A percentile compares a stretch with the other conserved stretches of the same genome.
Evolutionary conservation across 129 eudicot genomes (phyloP).

Genomic region (Arctium lappa): DNA sequence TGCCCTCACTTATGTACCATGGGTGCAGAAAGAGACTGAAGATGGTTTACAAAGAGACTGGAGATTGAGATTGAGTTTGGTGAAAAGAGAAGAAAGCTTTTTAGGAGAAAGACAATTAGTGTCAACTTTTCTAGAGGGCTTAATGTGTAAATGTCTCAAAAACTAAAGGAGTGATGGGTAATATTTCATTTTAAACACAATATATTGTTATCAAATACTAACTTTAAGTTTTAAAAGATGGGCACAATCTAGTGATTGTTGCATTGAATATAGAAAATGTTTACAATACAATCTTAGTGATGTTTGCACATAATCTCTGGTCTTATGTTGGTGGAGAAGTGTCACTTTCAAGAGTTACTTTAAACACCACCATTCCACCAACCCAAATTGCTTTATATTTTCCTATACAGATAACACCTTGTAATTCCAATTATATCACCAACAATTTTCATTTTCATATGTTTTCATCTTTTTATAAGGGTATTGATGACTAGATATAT

Average conservation of each 20-base stretch:
- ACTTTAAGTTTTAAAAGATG: constrained; percentile 6
- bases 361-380: constrained; percentile 27
- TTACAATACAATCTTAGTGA: constrained; percentile 26
- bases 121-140: constrained; percentile 12
- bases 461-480: not conserved
- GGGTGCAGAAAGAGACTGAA: not conserved
- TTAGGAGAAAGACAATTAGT: not conserved
- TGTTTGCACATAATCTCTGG: constrained; percentile 31
- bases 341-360: constrained; percentile 24
- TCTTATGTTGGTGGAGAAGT: constrained; percentile 29
- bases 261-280: constrained; percentile 11
- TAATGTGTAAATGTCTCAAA: not conserved
- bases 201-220: not conserved
- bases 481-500: not conserved
- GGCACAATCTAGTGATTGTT: constrained; percentile 18
- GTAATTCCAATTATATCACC: not conserved
- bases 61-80: constrained; percentile 16
- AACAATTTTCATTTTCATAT: not conserved
- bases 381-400: constrained; percentile 18
- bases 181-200: not conserved
- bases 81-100: not conserved
- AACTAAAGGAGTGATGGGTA: not conserved
- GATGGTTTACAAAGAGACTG: constrained; percentile 5
- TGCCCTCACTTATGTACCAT: no score
- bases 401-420: not conserved